A percentile compares a stretch with the other conserved stretches of the same genome.
Evolutionary conservation across 2,329 filamentous ascomycete species (phyloP).

Genomic region (Cladosporium sp.): DNA sequence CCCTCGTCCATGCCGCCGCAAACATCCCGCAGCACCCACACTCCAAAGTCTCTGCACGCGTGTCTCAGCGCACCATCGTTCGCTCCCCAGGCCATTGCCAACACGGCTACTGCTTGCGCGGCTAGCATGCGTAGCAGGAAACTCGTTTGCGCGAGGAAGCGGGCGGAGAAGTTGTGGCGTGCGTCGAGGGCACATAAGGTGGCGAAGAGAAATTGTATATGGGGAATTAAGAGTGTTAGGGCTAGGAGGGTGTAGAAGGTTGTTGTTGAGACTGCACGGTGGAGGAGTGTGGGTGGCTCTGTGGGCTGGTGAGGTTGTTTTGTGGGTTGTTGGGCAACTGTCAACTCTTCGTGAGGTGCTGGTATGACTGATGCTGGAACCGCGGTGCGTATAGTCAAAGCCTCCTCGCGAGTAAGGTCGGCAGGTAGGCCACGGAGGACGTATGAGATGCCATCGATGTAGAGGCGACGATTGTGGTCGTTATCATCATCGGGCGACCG

Average conservation of each 20-base stretch:
- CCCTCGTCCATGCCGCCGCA: slow-evolving; percentile 69
- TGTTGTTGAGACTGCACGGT: slow-evolving; percentile 27
- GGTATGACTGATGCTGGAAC: slow-evolving; percentile 45
- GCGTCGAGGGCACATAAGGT: slow-evolving; percentile 65
- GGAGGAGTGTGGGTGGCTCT: slow-evolving; percentile 27
- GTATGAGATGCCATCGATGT: slow-evolving; percentile 65
- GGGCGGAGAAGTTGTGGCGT: slow-evolving; percentile 65
- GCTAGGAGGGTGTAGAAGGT: slow-evolving; percentile 53
- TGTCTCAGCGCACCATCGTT: slow-evolving; percentile 67
- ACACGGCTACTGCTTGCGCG: slow-evolving; percentile 55
- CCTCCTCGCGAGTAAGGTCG: slow-evolving; percentile 59
- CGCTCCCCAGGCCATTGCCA: slow-evolving; percentile 59
- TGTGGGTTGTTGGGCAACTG: slow-evolving; percentile 17
- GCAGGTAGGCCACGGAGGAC: slow-evolving; percentile 64
- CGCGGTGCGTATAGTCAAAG: slow-evolving; percentile 53
- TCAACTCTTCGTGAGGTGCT: slow-evolving; percentile 24
- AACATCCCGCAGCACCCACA: slow-evolving; percentile 66
- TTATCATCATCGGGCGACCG: neutral
- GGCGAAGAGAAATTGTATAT: slow-evolving; percentile 57
- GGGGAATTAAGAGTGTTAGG: slow-evolving; percentile 63
- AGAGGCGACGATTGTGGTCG: slow-evolving; percentile 50
- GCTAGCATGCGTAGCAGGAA: slow-evolving; percentile 57
- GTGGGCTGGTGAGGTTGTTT: neutral
- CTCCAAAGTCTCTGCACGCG: slow-evolving; percentile 55
- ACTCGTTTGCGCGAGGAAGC: slow-evolving; percentile 53